Conservation (phyloP, 495 filamentous ascomycete species). For the Tetracladium setigerum region DNA sequence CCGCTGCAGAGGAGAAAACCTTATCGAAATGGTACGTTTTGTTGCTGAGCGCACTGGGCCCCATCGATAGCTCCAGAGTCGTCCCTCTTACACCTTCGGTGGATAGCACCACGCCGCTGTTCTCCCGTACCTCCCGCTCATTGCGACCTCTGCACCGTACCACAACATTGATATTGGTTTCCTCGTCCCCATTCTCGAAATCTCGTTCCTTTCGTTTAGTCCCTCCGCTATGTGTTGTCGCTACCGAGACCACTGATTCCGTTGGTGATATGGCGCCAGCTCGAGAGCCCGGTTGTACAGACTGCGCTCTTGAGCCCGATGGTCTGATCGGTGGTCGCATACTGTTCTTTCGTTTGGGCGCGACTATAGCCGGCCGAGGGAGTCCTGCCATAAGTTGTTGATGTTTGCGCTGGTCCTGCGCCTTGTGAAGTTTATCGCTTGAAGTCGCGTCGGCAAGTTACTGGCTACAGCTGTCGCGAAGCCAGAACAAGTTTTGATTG, state of each 20-base stretch:
- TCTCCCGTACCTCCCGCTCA: conserved; percentile 85
- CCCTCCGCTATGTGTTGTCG: conserved; percentile 30
- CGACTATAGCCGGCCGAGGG: conserved; percentile 42
- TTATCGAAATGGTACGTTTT: conserved; percentile 96
- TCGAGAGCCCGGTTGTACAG: conserved; percentile 26
- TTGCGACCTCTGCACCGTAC: conserved; percentile 90
- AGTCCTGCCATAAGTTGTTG: conserved; percentile 42
- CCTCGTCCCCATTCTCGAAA: conserved; percentile 62
- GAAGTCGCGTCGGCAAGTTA: too few species aligned
- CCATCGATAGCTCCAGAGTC: conserved; percentile 82
- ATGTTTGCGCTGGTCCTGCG: conserved; percentile 1
- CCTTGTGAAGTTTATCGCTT: too few species aligned
- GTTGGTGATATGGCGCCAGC: conserved; percentile 54
- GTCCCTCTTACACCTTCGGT: conserved; percentile 84
- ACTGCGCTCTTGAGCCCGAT: conserved; percentile 34
- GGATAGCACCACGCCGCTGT: conserved; percentile 81
- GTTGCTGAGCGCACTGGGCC: conserved; percentile 82
- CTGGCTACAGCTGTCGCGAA: too few species aligned
- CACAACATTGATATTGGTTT: conserved; percentile 96
- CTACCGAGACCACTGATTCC: conserved; percentile 49
- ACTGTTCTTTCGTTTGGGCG: conserved; percentile 43
- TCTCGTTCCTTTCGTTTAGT: conserved; percentile 78
- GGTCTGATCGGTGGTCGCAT: conserved; percentile 50
- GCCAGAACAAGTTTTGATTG: too few species aligned
- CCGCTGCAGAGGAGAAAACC: conserved; percentile 92